Conservation (phyloP, 1,284 basidiomycete genomes). For the Puccinia hordei region DNA sequence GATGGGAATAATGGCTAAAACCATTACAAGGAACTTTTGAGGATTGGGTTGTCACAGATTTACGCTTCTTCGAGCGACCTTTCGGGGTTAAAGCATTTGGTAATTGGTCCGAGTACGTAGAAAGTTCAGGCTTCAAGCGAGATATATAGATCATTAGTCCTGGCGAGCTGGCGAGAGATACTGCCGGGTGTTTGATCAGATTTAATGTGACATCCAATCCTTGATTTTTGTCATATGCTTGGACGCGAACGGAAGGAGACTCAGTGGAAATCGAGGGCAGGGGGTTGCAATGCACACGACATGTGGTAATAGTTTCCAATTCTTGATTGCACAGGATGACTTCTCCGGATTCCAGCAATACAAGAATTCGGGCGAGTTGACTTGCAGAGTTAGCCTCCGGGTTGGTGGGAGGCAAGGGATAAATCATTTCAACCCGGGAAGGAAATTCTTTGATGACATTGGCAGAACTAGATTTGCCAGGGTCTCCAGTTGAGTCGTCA, state of each 20-base stretch:
- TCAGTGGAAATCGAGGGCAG: background rate
- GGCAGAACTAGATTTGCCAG: slow-evolving; percentile 17
- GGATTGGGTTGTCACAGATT: slow-evolving; percentile 16
- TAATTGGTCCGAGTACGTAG: background rate
- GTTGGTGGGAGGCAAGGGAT: slow-evolving; percentile 11
- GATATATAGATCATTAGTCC: slow-evolving; percentile 27
- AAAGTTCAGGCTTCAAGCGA: slow-evolving; percentile 24
- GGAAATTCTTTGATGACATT: slow-evolving; percentile 41
- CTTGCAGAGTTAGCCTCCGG: background rate
- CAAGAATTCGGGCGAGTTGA: slow-evolving; percentile 23
- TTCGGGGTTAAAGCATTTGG: slow-evolving; percentile 6
- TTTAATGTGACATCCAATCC: slow-evolving; percentile 3
- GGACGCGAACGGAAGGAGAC: slow-evolving; percentile 1
- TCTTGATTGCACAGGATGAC: slow-evolving; percentile 18
- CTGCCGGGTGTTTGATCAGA: background rate
- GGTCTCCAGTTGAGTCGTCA: slow-evolving; percentile 11
- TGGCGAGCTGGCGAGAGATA: slow-evolving; percentile 1
- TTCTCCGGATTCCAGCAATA: slow-evolving; percentile 33
- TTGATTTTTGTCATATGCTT: slow-evolving; percentile 8
- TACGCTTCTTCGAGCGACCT: slow-evolving; percentile 34
- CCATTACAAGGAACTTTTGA: background rate
- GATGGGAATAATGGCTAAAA: slow-evolving; percentile 29
- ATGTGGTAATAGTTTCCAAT: slow-evolving; percentile 22
- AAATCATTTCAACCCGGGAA: slow-evolving; percentile 31
- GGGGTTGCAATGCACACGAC: slow-evolving; percentile 2